phyloP scores from a whole-genome alignment of 164 flowering plant genomes.

The Magnolia officinalis region DNA sequence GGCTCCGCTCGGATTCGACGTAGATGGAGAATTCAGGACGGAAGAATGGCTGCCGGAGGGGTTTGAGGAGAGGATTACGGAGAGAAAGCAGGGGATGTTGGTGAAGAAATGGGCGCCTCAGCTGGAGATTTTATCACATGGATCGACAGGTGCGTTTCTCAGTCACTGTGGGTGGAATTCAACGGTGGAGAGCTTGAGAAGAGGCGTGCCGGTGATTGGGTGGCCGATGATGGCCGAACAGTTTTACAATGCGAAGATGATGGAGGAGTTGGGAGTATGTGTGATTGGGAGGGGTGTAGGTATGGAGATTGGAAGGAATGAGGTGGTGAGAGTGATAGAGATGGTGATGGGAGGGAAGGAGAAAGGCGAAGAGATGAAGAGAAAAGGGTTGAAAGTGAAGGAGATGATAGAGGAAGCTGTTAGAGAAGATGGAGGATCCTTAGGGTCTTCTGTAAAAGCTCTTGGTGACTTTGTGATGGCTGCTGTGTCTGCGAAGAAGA shows the following conservation, averaged over 20 bases:
- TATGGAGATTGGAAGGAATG: background rate
- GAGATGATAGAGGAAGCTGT: constrained; percentile 2
- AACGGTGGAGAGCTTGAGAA: constrained; percentile 15
- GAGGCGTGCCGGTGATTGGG: constrained; percentile 19
- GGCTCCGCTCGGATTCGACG: constrained; percentile 25
- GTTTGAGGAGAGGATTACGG: constrained; percentile 16
- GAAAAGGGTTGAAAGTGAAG: background rate
- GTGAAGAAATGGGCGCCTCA: constrained; percentile 28
- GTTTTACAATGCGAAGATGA: constrained; percentile 12
- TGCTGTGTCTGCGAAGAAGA: too few relatives aligned
- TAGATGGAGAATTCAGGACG: constrained; percentile 2
- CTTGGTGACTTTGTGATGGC: too few relatives aligned
- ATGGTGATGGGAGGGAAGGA: constrained; percentile 9
- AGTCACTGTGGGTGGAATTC: constrained; percentile 26
- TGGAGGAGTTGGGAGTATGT: constrained; percentile 20
- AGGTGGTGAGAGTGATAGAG: constrained; percentile 4
- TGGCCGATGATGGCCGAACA: constrained; percentile 24
- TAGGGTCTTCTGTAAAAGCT: constrained; percentile 2
- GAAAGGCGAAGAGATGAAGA: constrained; percentile 13
- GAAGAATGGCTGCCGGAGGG: constrained; percentile 36
- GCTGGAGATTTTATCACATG: constrained; percentile 10
- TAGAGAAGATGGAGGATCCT: background rate
- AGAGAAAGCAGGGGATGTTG: constrained; percentile 20
- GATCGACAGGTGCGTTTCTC: constrained; percentile 12
- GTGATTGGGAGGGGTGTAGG: constrained; percentile 14